phyloP scores from a whole-genome alignment of 495 filamentous ascomycete genomes.

The Mycothermus thermophilus region DNA sequence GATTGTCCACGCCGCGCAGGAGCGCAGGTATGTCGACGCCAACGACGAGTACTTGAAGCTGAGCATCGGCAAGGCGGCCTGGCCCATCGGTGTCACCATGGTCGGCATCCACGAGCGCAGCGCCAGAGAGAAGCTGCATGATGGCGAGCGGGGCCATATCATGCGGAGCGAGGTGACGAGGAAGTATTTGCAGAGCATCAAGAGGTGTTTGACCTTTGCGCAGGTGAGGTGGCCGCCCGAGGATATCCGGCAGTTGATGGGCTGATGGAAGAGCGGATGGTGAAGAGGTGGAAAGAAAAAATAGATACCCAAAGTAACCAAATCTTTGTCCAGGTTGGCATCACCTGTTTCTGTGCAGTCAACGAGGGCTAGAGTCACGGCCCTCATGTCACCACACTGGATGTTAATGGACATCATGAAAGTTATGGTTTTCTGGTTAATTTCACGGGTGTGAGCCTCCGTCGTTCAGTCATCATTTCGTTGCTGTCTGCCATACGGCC shows the following conservation, averaged over 20 bases:
- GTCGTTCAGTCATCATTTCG: no score
- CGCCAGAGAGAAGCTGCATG: slow-evolving; percentile 86
- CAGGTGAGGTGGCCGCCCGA: slow-evolving; percentile 93
- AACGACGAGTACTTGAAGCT: slow-evolving; percentile 88
- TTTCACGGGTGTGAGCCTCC: no score
- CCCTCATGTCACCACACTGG: no score
- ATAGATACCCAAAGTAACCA: slow-evolving; percentile 9
- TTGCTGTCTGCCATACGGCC: no score
- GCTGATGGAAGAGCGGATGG: slow-evolving; percentile 37
- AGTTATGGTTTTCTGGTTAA: no score
- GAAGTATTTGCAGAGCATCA: slow-evolving; percentile 96
- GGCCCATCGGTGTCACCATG: slow-evolving; percentile 99
- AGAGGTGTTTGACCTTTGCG: slow-evolving; percentile 89
- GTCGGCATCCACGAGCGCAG: slow-evolving; percentile 97
- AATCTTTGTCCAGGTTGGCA: not conserved
- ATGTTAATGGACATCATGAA: no score
- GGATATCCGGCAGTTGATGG: slow-evolving; percentile 90
- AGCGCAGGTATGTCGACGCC: slow-evolving; percentile 82
- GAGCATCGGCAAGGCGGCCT: slow-evolving; percentile 96
- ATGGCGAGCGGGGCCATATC: slow-evolving; percentile 85
- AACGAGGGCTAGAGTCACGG: no score
- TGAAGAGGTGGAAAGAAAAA: not conserved
- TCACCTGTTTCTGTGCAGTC: not conserved
- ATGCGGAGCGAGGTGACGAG: slow-evolving; percentile 91
- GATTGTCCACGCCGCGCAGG: slow-evolving; percentile 82